phyloP scores from a whole-genome alignment of 1,284 basidiomycete species.

The Malassezia pachydermatis region DNA sequence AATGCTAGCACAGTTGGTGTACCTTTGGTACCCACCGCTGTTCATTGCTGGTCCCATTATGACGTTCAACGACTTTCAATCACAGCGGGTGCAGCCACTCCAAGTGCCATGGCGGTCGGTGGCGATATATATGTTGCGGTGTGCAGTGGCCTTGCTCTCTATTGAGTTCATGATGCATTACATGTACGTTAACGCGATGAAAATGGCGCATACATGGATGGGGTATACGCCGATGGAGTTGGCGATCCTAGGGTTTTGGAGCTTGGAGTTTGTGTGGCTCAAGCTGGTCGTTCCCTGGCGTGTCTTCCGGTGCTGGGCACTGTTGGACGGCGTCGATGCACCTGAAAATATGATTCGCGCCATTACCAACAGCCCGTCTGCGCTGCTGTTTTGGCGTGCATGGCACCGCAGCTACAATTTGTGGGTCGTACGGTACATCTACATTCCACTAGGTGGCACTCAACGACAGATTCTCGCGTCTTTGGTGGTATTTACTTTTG shows the following conservation, averaged over 20 bases:
- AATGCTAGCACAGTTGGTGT: slow-evolving; percentile 60
- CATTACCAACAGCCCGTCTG: slow-evolving; percentile 96
- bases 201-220: slow-evolving; percentile 63
- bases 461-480: slow-evolving; percentile 61
- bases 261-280: slow-evolving; percentile 87
- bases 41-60: slow-evolving; percentile 95
- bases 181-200: slow-evolving; percentile 95
- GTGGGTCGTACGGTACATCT: slow-evolving; percentile 79
- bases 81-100: slow-evolving; percentile 59
- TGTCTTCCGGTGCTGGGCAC: slow-evolving; percentile 90
- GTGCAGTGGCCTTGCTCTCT: slow-evolving; percentile 62
- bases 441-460: slow-evolving; percentile 77
- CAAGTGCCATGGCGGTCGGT: slow-evolving; percentile 49
- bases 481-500: slow-evolving; percentile 82
- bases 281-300: slow-evolving; percentile 98
- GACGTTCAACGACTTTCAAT: slow-evolving; percentile 86
- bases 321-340: slow-evolving; percentile 77
- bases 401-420: slow-evolving; percentile 97
- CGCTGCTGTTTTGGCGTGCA: slow-evolving; percentile 81
- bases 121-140: slow-evolving; percentile 61
- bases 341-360: slow-evolving; percentile 98
- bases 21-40: slow-evolving; percentile 77
- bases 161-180: slow-evolving; percentile 88
- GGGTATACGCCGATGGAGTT: slow-evolving; percentile 70
- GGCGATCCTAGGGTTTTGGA: slow-evolving; percentile 94